Evolutionary conservation across 306 rosid genomes (phyloP).

Genomic region (Carpinus viminea): DNA sequence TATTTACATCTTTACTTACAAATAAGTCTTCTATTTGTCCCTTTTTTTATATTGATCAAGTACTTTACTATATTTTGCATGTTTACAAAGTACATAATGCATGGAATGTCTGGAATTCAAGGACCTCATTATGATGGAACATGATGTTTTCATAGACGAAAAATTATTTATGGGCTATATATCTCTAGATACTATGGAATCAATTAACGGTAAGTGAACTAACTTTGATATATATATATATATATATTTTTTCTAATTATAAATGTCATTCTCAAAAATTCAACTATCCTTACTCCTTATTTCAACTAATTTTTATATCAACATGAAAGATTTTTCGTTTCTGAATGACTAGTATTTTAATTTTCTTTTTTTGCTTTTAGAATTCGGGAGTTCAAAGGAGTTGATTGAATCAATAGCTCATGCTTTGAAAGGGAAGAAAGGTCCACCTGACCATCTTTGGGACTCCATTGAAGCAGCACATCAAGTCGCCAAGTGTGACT

Average conservation of each 20-base stretch:
- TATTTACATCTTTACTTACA: no score
- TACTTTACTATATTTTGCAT: background rate
- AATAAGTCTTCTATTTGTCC: background rate
- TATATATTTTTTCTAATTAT: background rate
- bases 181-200: background rate
- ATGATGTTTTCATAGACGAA: conserved; percentile 24
- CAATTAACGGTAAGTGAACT: background rate
- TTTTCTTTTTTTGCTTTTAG: background rate
- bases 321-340: background rate
- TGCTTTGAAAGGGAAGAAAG: conserved; percentile 39
- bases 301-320: no score
- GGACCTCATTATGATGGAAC: conserved; percentile 24
- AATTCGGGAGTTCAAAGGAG: conserved; percentile 49
- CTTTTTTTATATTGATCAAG: background rate
- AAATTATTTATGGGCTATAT: conserved; percentile 18
- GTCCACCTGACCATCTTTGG: background rate
- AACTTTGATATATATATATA: no score
- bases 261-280: background rate
- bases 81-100: background rate
- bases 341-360: background rate
- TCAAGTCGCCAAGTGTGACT: conserved; percentile 25
- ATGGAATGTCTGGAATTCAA: conserved; percentile 29
- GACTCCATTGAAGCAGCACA: conserved; percentile 25
- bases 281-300: no score
- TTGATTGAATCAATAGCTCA: conserved; percentile 35